Evolutionary conservation across 2,329 filamentous ascomycete species (phyloP).

Genomic region (Colletotrichum sansevieriae): DNA sequence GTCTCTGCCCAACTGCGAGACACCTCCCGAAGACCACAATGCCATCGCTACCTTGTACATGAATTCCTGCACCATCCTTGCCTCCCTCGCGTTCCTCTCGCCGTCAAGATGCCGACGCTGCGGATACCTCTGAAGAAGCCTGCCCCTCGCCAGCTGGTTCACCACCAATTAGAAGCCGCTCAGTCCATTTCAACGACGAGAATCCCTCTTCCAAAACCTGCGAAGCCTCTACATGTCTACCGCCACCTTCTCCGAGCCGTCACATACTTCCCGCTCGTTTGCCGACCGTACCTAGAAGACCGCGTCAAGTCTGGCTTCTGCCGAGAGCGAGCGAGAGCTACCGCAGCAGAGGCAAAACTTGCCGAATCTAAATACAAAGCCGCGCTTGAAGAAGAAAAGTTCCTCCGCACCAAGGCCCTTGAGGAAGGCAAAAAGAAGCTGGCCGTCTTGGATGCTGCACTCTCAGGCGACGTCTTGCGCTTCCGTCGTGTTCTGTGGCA

Average conservation of each 20-base stretch:
- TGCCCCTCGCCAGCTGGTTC: not conserved
- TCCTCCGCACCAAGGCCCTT: conserved; percentile 26
- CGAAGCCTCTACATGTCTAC: conserved; percentile 61
- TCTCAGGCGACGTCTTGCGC: conserved; percentile 60
- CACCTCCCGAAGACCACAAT: conserved; percentile 5
- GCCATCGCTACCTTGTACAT: not conserved
- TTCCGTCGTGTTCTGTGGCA: conserved; percentile 62
- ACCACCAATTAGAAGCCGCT: not conserved
- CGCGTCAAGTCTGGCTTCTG: conserved; percentile 62
- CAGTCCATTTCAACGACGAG: conserved; percentile 44
- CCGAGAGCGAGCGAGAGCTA: conserved; percentile 45
- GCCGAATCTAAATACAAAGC: conserved; percentile 51
- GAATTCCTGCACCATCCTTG: not conserved
- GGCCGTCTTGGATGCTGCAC: conserved; percentile 65
- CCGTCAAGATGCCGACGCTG: conserved; percentile 42
- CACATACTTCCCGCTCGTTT: conserved; percentile 69
- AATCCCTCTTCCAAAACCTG: conserved; percentile 51
- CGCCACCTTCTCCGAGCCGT: conserved; percentile 71
- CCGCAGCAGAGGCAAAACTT: conserved; percentile 52
- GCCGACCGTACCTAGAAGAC: conserved; percentile 58
- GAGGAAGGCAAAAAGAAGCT: conserved; percentile 46
- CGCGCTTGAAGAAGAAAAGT: conserved; percentile 20
- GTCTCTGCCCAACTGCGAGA: conserved; percentile 26
- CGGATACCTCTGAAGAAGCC: conserved; percentile 50
- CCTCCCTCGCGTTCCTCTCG: too few species aligned